Evolutionary conservation across 768 basidiomycete species (phyloP), one percentile per base, ranked within the genome.

Genomic region (Rossbeevera mucosa): DNA sequence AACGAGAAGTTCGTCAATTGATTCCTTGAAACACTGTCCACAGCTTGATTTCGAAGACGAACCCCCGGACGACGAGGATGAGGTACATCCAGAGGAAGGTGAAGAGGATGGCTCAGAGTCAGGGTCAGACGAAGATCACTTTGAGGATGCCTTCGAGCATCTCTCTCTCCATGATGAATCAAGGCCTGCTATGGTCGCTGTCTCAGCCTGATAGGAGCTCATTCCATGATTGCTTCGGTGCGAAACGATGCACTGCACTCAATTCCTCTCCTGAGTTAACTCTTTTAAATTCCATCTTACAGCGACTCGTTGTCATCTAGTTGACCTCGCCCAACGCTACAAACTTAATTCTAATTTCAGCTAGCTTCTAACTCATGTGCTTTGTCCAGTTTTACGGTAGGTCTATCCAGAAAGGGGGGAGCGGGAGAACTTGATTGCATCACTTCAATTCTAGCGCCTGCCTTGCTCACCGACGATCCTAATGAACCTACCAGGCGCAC

Each of bases 31-130:
- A 16, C 11, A 36, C 2, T 40, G 9, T 40, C 12, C 0, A 9
- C 53, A 93, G 88, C 81, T 93, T 53, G 92, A 93, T 63, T 91
- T 80, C 63, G 88, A 92, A 61, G 88, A 91, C 58, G 83, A 90
- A 49, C 74, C 76, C 18, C 74, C 77, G 6, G 84, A 83, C 16
- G 33, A 9, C 33, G 33, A 33, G 7, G 76, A 77, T 4, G 78
- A 73, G 18, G 53, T 46, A 25, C 49, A 53, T 50, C 45, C 55
- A 5, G 65, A 58, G 24, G 70, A 70, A 48, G 60, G 16, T 18
- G 54, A 71, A 4, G 75, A 69, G 36, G 75, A 73, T 1, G 38
- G 20, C 2, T 68, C 70, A 2, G 66, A 62, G 14, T 64, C 68
- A 8, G 72, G 76, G n/a, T 71, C 68, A 22, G 76, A 72, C 26